A percentile compares a stretch with the other conserved stretches of the same genome.
These are phyloP conservation scores for Coccomyxa sp. DNA, from an alignment of 139 green algal species.

Conservation along the genomic window DNA sequence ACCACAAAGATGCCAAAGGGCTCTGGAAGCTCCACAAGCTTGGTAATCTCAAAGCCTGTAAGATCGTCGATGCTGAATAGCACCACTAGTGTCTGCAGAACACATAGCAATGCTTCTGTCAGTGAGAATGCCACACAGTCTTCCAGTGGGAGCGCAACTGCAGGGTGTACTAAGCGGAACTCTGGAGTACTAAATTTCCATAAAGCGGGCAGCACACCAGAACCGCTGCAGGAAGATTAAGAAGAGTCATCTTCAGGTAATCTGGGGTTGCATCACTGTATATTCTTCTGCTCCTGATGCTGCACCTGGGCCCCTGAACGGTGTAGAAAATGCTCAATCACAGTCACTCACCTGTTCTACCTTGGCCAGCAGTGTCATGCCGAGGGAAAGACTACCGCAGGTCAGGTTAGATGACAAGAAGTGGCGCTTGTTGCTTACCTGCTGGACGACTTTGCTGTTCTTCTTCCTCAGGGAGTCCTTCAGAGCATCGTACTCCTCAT, in stretches of 20 bases:
- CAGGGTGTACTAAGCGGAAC: background rate
- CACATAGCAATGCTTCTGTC: background rate
- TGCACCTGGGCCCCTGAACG: slow-evolving; percentile 72
- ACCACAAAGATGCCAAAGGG: slow-evolving; percentile 74
- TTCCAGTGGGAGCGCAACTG: background rate
- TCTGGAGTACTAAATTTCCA: too few relatives aligned
- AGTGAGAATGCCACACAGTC: background rate
- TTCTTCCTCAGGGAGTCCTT: slow-evolving; percentile 59
- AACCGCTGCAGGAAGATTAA: slow-evolving; percentile 83
- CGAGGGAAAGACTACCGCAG: too few relatives aligned
- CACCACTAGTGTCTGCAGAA: slow-evolving; percentile 49
- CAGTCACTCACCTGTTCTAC: background rate
- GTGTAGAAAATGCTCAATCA: background rate
- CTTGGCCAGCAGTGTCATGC: too few relatives aligned
- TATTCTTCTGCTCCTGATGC: slow-evolving; percentile 67
- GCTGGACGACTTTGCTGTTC: slow-evolving; percentile 44
- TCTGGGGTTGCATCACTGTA: slow-evolving; percentile 67
- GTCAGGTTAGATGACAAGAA: too few relatives aligned
- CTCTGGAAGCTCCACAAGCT: slow-evolving; percentile 72
- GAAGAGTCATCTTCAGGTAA: slow-evolving; percentile 74
- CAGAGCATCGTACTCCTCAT: slow-evolving; percentile 82
- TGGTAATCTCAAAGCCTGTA: slow-evolving; percentile 76
- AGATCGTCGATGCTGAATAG: slow-evolving; percentile 84
- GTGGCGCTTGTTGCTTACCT: slow-evolving; percentile 1
- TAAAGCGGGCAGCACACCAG: slow-evolving; percentile 15